A percentile compares a stretch with the other conserved stretches of the same genome.
These are phyloP conservation scores for Zygotorulaspora sp. DNA, from an alignment of 805 yeast genomes.

Conservation along the genomic window DNA sequence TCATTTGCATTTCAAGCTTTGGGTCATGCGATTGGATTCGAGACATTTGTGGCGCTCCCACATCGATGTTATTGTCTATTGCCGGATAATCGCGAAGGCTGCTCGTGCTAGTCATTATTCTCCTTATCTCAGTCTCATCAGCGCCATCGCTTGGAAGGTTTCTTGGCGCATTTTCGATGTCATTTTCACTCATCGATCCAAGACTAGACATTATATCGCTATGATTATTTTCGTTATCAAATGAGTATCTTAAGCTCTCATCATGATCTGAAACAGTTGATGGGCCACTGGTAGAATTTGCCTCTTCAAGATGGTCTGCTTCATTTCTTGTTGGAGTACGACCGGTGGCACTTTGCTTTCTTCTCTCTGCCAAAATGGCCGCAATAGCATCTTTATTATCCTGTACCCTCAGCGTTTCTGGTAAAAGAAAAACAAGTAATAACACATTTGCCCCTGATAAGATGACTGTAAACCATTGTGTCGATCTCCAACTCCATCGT, in stretches of 20 bases:
- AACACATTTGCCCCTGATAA: constrained; percentile 52
- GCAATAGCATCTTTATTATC: constrained; percentile 50
- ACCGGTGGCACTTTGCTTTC: too few species aligned
- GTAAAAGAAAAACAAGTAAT: constrained; percentile 52
- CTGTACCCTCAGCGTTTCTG: constrained; percentile 68
- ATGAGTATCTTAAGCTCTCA: background rate
- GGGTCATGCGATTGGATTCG: constrained; percentile 21
- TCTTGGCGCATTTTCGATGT: background rate
- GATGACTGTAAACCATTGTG: constrained; percentile 79
- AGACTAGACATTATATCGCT: background rate
- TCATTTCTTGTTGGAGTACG: too few species aligned
- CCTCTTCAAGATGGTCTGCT: constrained; percentile 5
- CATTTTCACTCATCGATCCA: constrained; percentile 6
- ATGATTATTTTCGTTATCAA: background rate
- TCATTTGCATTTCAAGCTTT: constrained; percentile 16
- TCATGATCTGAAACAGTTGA: background rate
- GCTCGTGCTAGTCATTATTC: constrained; percentile 23
- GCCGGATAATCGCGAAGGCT: constrained; percentile 17
- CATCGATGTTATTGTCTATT: constrained; percentile 20
- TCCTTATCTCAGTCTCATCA: constrained; percentile 10
- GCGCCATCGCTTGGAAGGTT: constrained; percentile 1
- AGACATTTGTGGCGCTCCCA: constrained; percentile 27
- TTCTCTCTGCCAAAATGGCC: constrained; percentile 40
- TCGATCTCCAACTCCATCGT: constrained; percentile 82
- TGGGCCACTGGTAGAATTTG: background rate